These are phyloP conservation scores for Cyberlindnera euphorbiiphila DNA, from an alignment of 805 yeast species.

Conservation along the genomic window DNA sequence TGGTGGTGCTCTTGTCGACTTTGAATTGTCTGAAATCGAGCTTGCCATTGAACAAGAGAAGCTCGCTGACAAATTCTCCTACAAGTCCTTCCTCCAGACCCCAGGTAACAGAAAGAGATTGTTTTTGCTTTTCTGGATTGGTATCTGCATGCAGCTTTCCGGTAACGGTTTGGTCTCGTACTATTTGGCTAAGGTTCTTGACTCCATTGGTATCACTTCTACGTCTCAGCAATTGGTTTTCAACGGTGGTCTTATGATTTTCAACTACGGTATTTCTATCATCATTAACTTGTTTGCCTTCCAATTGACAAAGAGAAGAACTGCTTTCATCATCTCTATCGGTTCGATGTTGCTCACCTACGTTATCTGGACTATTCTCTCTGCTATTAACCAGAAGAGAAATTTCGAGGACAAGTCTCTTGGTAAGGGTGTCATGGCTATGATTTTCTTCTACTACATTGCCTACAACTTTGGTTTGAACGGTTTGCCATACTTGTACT, in stretches of 20 bases:
- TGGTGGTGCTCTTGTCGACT: constrained; percentile 32
- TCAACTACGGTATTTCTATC: constrained; percentile 37
- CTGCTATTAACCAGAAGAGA: constrained; percentile 43
- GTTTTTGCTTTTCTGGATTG: constrained; percentile 32
- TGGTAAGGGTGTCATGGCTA: constrained; percentile 45
- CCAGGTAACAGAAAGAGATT: constrained; percentile 41
- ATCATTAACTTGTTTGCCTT: constrained; percentile 30
- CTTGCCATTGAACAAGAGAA: constrained; percentile 41
- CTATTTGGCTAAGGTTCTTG: constrained; percentile 46
- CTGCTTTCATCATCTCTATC: constrained; percentile 34
- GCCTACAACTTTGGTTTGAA: constrained; percentile 41
- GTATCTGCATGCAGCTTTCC: constrained; percentile 37
- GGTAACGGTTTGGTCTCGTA: constrained; percentile 52
- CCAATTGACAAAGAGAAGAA: constrained; percentile 35
- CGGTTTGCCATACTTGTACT: constrained; percentile 43
- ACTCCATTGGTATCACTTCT: constrained; percentile 50
- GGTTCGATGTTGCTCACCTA: constrained; percentile 35
- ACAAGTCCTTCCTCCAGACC: constrained; percentile 36
- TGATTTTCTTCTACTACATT: constrained; percentile 45
- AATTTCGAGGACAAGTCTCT: constrained; percentile 37
- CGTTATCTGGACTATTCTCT: constrained; percentile 42
- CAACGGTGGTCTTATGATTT: constrained; percentile 48
- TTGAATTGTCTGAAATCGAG: constrained; percentile 39
- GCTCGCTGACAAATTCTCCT: constrained; percentile 31
- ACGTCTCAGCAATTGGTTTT: constrained; percentile 41